Evolutionary conservation across 306 rosid genomes (phyloP).

Genomic region (Rosa multiflora): DNA sequence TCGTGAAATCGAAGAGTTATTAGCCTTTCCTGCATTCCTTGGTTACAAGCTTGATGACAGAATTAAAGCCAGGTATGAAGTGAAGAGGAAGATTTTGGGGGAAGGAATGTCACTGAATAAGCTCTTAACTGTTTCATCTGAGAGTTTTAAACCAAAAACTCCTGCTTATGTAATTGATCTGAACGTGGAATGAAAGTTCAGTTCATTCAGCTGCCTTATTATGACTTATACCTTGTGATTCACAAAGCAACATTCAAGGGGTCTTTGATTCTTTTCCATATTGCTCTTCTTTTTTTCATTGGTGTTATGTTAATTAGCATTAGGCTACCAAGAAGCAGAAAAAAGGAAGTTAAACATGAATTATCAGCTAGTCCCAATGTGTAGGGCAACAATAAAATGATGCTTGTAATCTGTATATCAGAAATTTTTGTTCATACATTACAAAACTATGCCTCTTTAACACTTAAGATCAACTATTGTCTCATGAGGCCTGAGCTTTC

Average conservation of each 20-base stretch:
- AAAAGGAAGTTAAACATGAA: neutral
- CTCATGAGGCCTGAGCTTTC: conserved; percentile 30
- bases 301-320: neutral
- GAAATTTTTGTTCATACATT: conserved; percentile 15
- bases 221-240: neutral
- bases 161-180: conserved; percentile 21
- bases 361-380: neutral
- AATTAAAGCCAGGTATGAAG: conserved; percentile 74
- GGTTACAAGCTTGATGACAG: conserved; percentile 72
- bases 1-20: conserved; percentile 60
- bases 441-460: conserved; percentile 15
- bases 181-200: conserved; percentile 27
- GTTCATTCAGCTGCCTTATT: neutral
- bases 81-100: conserved; percentile 41
- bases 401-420: conserved; percentile 5
- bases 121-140: conserved; percentile 61
- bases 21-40: conserved; percentile 75
- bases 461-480: conserved; percentile 13
- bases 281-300: neutral
- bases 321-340: neutral
- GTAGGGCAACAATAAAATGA: conserved; percentile 12
- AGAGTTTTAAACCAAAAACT: conserved; percentile 39
- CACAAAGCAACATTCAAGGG: neutral
- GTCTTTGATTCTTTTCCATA: neutral
- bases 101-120: conserved; percentile 59